Evolutionary conservation across 2,329 filamentous ascomycete species (phyloP).

Genomic region (Scleromitrula shiraiana): DNA sequence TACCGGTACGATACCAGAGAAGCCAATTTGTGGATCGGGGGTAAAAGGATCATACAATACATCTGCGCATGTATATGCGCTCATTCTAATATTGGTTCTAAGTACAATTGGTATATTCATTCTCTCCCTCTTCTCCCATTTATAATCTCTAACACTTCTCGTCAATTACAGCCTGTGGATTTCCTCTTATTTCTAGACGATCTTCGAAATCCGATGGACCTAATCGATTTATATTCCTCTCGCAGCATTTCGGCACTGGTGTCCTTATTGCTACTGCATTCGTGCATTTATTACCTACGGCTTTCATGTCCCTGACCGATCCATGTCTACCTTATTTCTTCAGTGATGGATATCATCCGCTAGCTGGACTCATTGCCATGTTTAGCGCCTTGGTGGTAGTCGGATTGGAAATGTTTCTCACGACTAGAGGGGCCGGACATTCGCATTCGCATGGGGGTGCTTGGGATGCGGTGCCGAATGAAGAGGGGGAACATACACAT

Average conservation of each 20-base stretch:
- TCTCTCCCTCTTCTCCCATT: constrained; percentile 3
- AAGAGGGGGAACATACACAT: constrained; percentile 36
- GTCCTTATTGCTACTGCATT: constrained; percentile 83
- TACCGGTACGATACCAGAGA: constrained; percentile 12
- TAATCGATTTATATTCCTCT: constrained; percentile 42
- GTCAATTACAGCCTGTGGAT: constrained; percentile 27
- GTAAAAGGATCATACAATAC: constrained; percentile 44
- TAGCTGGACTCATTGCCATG: constrained; percentile 79
- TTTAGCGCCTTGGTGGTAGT: constrained; percentile 74
- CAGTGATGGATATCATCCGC: constrained; percentile 68
- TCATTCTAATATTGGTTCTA: constrained; percentile 47
- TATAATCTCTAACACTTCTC: neutral
- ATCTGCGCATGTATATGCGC: constrained; percentile 47
- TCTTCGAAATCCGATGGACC: constrained; percentile 23
- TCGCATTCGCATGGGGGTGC: constrained; percentile 44
- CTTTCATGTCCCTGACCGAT: constrained; percentile 51
- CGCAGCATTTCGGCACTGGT: constrained; percentile 68
- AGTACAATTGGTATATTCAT: constrained; percentile 39
- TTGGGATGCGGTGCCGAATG: constrained; percentile 24
- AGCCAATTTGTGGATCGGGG: constrained; percentile 46
- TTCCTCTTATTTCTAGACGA: constrained; percentile 28
- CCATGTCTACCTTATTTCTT: constrained; percentile 69
- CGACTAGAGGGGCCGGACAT: constrained; percentile 57
- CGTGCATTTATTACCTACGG: constrained; percentile 59
- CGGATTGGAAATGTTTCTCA: constrained; percentile 81